Conservation (phyloP, 345 rosid species). For the Rubroshorea leprosula region DNA sequence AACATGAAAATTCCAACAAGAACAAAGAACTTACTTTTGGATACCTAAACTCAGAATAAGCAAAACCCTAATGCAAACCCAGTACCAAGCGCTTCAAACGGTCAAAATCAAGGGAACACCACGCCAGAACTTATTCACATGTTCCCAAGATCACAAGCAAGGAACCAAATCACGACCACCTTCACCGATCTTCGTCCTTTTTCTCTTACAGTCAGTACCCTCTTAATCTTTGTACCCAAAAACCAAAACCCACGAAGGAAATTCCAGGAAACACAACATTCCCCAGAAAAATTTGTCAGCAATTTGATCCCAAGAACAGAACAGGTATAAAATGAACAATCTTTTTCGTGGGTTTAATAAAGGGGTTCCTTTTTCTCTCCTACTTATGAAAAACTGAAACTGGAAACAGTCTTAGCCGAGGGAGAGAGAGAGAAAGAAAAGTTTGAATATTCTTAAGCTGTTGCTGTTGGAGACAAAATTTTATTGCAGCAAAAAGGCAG, state of each 20-base stretch:
- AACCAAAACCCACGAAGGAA: constrained; percentile 34
- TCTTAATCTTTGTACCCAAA: constrained; percentile 21
- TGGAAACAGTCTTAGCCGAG: not conserved
- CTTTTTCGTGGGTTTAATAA: not conserved
- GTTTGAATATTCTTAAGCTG: constrained; percentile 21
- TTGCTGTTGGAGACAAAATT: constrained; percentile 26
- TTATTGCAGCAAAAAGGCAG: constrained; percentile 15
- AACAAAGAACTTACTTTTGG: constrained; percentile 12
- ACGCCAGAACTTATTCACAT: constrained; percentile 12
- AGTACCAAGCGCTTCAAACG: constrained; percentile 16
- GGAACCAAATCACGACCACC: constrained; percentile 17
- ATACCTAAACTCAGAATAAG: constrained; percentile 14
- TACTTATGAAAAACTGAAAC: constrained; percentile 10
- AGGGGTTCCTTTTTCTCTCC: not conserved
- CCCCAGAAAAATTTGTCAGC: constrained; percentile 18
- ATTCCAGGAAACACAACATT: constrained; percentile 26
- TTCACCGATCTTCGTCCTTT: constrained; percentile 25
- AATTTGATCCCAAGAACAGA: constrained; percentile 14
- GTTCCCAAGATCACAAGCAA: constrained; percentile 3
- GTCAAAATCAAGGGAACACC: constrained; percentile 17
- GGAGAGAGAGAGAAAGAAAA: constrained; percentile 9
- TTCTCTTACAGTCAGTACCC: constrained; percentile 16
- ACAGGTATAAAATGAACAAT: not conserved
- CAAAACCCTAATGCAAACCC: constrained; percentile 26
- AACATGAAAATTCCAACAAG: constrained; percentile 9